Evolutionary conservation across 352 stramenopile genomes (phyloP).

Genomic region (Globisporangium paroecandrum): DNA sequence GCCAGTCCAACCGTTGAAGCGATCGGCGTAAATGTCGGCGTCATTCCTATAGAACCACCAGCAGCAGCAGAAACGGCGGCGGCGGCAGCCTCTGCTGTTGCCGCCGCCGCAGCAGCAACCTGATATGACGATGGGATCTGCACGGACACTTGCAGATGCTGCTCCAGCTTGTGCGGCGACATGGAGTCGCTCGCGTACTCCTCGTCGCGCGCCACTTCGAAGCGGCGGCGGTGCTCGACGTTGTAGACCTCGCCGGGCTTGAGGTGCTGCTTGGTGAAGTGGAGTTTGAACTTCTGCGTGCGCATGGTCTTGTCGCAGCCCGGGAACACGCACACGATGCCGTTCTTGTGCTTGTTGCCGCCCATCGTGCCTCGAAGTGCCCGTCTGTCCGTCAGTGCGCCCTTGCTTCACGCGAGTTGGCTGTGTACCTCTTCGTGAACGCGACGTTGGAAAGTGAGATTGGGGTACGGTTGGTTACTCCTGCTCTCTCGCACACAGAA

Average conservation of each 20-base stretch:
- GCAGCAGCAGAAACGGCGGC: neutral
- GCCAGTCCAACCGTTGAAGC: neutral
- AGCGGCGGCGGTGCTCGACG: constrained; percentile 71
- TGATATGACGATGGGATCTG: constrained; percentile 10
- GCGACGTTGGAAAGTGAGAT: neutral
- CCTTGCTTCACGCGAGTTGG: neutral
- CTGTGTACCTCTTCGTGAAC: constrained; percentile 1
- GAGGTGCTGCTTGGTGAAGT: constrained; percentile 77
- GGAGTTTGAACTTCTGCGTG: constrained; percentile 86
- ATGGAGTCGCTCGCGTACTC: constrained; percentile 22
- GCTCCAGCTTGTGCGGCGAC: constrained; percentile 12
- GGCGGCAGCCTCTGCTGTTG: neutral
- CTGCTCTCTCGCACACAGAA: neutral
- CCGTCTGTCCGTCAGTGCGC: neutral
- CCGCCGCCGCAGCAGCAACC: neutral
- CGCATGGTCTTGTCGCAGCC: constrained; percentile 82
- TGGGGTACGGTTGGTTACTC: constrained; percentile 14
- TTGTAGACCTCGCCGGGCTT: constrained; percentile 76
- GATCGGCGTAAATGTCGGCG: constrained; percentile 4
- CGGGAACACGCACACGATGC: constrained; percentile 79
- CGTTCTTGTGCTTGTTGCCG: constrained; percentile 89
- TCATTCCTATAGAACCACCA: neutral
- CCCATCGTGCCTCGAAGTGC: constrained; percentile 33
- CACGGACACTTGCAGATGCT: constrained; percentile 6
- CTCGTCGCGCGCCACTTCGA: constrained; percentile 72